Base-by-base conservation (phyloP, 306 rosid species). In the Cucurbita moschata region DNA sequence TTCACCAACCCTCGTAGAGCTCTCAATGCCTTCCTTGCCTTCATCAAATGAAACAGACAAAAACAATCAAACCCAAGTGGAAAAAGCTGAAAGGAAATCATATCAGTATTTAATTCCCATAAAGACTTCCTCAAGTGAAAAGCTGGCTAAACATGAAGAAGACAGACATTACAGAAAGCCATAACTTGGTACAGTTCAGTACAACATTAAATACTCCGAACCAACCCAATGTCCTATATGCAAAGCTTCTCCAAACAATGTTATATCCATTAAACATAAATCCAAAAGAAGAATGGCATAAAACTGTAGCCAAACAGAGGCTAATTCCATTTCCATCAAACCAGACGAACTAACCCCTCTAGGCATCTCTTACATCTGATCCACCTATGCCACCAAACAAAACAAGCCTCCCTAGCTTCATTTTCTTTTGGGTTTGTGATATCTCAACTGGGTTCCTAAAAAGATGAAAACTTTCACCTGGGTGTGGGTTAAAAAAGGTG, bases 1-100 rank as follows among this genome's bases (percentile, higher is more conserved):
- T 83, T 89, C 81, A 92, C 97, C 76, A 92, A 70, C 81, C 96
- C 97, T 79, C 86, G 86, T 30, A 92, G 63, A 0, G 97, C 97
- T 59, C 92, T 75, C 77, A 92, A 85, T 3, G 97, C 96, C 71
- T 83, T 88, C 83, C 97, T 83, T n/a, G 96, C 97, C 97, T 92
- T 53, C 4, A 81, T 56, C 3, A 72, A 15, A 61, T 19, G 16
- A 63, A 6, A 3, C 35, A 18, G 37, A 12, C 35, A 43, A 43
- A n/a, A 19, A 19, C 18, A 46, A 49, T 21, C 8, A 74, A 65
- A 46, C 12, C 5, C 10, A 44, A 16, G 39, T 43, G 1, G 7
- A 71, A 6, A 46, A 5, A 8, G n/a, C 9, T 7, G 35, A 70
- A 72, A 38, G 11, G 19, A 12, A 37, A 61, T 61, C 23, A 15